These are phyloP conservation scores for Lithocarpus polystachyus DNA, from an alignment of 306 rosid species.

Conservation along the genomic window DNA sequence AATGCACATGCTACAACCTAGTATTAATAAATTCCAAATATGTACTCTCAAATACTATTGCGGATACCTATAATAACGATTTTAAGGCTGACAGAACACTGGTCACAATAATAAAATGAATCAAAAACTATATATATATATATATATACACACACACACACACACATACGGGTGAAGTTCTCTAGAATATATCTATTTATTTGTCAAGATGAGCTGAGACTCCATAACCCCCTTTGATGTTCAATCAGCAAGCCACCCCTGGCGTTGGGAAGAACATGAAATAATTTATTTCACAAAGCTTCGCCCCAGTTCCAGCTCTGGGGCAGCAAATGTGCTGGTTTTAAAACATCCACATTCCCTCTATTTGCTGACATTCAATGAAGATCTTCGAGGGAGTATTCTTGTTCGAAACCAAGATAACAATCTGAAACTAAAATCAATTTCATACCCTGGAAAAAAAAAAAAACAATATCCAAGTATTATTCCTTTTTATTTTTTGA, in stretches of 20 bases:
- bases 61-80: too few species aligned
- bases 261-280: background rate
- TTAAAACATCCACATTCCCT: background rate
- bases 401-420: constrained; percentile 84
- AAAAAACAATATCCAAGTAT: background rate
- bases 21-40: too few species aligned
- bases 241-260: background rate
- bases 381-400: constrained; percentile 51
- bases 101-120: too few species aligned
- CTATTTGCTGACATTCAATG: constrained; percentile 1
- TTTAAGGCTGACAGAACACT: too few species aligned
- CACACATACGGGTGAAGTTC: background rate
- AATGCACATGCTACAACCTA: too few species aligned
- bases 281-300: background rate
- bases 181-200: background rate
- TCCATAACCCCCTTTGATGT: background rate
- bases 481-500: background rate
- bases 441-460: constrained; percentile 60
- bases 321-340: background rate
- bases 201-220: background rate
- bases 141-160: too few species aligned
- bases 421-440: constrained; percentile 82
- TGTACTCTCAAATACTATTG: too few species aligned
- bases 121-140: too few species aligned
- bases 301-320: background rate